Conservation (phyloP, 164 flowering plant species). For the Aristolochia fimbriata region DNA sequence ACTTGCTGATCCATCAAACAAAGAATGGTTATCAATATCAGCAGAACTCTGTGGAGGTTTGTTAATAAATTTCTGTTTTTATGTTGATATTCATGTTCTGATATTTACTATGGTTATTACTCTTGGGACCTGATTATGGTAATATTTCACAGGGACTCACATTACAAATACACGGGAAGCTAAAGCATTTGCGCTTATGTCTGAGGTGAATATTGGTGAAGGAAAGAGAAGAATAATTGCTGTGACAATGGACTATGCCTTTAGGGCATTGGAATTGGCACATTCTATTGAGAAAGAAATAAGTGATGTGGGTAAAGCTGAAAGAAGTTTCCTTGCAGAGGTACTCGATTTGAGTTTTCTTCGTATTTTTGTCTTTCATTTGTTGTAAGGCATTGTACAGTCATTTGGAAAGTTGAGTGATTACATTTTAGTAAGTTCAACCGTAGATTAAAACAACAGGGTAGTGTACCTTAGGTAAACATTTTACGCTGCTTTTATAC, state of each 20-base stretch:
- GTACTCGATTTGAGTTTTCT: constrained; percentile 19
- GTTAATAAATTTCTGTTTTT: background rate
- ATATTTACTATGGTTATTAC: background rate
- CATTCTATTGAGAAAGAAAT: constrained; percentile 60
- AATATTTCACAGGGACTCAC: constrained; percentile 63
- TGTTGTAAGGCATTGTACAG: background rate
- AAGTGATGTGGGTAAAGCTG: constrained; percentile 44
- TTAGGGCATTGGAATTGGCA: constrained; percentile 58
- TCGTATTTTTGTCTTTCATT: background rate
- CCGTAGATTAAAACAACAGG: too few species aligned
- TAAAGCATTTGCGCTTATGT: constrained; percentile 76
- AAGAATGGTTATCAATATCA: constrained; percentile 69
- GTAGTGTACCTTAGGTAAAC: too few species aligned
- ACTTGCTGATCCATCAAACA: constrained; percentile 67
- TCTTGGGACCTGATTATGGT: constrained; percentile 6
- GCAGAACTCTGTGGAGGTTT: constrained; percentile 96
- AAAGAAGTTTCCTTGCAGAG: constrained; percentile 65
- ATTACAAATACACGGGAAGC: constrained; percentile 93
- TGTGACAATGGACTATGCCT: constrained; percentile 73
- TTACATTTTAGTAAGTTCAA: background rate
- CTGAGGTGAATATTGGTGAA: constrained; percentile 95
- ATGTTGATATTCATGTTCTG: background rate
- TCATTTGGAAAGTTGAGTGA: background rate
- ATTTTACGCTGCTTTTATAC: background rate
- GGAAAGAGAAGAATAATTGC: constrained; percentile 92